phyloP scores from a whole-genome alignment of 768 basidiomycete genomes.

The Trametes cingulata region DNA sequence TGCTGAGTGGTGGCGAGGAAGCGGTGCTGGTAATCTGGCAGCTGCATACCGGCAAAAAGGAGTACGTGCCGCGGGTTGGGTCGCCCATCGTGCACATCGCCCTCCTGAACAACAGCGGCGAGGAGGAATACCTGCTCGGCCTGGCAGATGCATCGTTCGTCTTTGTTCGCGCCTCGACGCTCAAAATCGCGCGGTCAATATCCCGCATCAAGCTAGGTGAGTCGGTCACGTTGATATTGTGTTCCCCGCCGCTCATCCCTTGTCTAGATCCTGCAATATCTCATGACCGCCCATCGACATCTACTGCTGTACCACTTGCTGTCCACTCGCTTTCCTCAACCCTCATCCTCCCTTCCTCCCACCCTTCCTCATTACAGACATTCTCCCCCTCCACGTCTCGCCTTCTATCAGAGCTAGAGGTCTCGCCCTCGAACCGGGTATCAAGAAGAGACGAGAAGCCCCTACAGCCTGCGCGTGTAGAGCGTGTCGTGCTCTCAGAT shows the following conservation, averaged over 20 bases:
- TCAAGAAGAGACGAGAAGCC: constrained; percentile 77
- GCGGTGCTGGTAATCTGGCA: constrained; percentile 98
- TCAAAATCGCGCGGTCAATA: constrained; percentile 72
- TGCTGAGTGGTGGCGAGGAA: constrained; percentile 94
- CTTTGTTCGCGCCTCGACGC: constrained; percentile 69
- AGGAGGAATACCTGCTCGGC: constrained; percentile 87
- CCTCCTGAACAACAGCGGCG: constrained; percentile 52
- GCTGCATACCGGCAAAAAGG: constrained; percentile 81
- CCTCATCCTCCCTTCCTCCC: constrained; percentile 88
- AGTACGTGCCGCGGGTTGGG: constrained; percentile 91
- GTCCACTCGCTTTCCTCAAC: constrained; percentile 73
- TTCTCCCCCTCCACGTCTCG: constrained; percentile 74
- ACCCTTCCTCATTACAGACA: constrained; percentile 92
- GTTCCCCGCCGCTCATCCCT: constrained; percentile 10
- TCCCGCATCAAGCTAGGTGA: constrained; percentile 78
- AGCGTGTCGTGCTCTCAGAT: constrained; percentile 62
- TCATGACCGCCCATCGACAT: constrained; percentile 39
- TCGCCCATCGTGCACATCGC: constrained; percentile 78
- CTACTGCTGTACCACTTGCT: constrained; percentile 63
- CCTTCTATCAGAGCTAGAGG: constrained; percentile 83
- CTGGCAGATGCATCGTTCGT: constrained; percentile 80
- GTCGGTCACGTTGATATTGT: constrained; percentile 22
- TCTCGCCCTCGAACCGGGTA: constrained; percentile 91
- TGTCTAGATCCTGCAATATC: constrained; percentile 38
- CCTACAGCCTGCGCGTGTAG: constrained; percentile 75